Evolutionary conservation across 176 grass and related monocot species (phyloP).

Genomic region (Oropetium thomaeum): DNA sequence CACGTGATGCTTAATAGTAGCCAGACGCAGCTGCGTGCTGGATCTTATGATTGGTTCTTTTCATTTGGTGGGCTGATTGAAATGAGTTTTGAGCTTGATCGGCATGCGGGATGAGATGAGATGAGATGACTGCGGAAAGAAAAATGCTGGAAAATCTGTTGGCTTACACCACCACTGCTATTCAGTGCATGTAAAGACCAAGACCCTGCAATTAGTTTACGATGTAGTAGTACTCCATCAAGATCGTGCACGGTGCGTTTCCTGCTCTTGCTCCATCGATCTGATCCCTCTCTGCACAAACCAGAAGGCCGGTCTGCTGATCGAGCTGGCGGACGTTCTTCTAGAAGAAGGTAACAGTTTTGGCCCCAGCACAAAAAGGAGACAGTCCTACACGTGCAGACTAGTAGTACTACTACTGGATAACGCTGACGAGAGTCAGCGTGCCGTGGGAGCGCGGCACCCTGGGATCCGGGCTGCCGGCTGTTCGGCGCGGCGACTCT

Average conservation of each 20-base stretch:
- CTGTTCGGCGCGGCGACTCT: background rate
- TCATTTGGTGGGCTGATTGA: background rate
- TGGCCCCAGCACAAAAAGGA: background rate
- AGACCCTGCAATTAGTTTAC: background rate
- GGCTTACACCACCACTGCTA: background rate
- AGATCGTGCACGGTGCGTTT: background rate
- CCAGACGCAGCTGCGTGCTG: too few species aligned
- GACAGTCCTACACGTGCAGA: background rate
- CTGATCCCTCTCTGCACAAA: background rate
- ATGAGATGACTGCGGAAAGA: too few species aligned
- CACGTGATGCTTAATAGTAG: background rate
- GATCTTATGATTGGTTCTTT: background rate
- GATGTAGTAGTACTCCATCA: conserved; percentile 12
- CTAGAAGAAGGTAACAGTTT: background rate
- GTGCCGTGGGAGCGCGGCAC: conserved; percentile 23
- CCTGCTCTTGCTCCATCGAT: background rate
- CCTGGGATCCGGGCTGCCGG: conserved; percentile 10
- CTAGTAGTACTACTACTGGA: too few species aligned
- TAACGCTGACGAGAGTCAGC: background rate
- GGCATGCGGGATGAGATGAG: background rate
- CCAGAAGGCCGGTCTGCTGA: background rate
- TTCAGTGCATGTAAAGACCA: background rate
- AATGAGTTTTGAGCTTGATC: background rate
- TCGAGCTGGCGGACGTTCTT: background rate
- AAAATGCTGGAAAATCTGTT: background rate